Percentiles rank a stretch among this genome's conserved stretches.
phyloP scores from a whole-genome alignment of 2,329 filamentous ascomycete genomes.

The Verticillium klebahnii region DNA sequence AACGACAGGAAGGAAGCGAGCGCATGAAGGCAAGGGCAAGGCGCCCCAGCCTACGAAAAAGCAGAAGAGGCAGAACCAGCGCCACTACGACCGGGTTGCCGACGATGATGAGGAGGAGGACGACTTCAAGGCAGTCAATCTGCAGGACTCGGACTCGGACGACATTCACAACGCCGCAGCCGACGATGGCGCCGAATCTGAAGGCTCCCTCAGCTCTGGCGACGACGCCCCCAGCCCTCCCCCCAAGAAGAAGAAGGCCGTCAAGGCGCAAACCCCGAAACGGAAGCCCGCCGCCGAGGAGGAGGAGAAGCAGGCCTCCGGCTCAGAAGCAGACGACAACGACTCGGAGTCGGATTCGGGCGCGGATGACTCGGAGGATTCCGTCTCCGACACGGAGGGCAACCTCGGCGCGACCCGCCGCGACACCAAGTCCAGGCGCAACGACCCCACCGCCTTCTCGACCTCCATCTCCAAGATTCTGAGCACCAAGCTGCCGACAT shows the following conservation, averaged over 20 bases:
- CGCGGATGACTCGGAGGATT: slow-evolving; percentile 25
- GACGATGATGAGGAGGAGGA: slow-evolving; percentile 27
- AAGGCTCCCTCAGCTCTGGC: slow-evolving; percentile 29
- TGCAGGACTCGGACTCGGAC: slow-evolving; percentile 53
- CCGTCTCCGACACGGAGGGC: slow-evolving; percentile 21
- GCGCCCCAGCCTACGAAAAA: slow-evolving; percentile 43
- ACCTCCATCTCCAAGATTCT: slow-evolving; percentile 93
- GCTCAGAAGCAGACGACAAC: slow-evolving; percentile 26
- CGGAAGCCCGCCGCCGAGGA: slow-evolving; percentile 15
- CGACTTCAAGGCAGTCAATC: slow-evolving; percentile 45
- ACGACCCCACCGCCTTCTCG: slow-evolving; percentile 87
- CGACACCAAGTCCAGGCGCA: slow-evolving; percentile 69
- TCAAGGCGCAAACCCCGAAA: slow-evolving; percentile 15
- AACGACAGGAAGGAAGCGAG: slow-evolving; percentile 25
- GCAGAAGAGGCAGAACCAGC: slow-evolving; percentile 37
- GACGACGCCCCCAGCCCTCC: slow-evolving; percentile 27
- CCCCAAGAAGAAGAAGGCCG: slow-evolving; percentile 22
- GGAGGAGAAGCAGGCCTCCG: slow-evolving; percentile 26
- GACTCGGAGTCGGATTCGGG: slow-evolving; percentile 26
- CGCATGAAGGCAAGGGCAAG: slow-evolving; percentile 25
- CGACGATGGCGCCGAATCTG: slow-evolving; percentile 41
- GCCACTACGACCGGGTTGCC: slow-evolving; percentile 44
- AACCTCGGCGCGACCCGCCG: slow-evolving; percentile 32
- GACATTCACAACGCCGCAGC: slow-evolving; percentile 49
- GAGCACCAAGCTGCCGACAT: slow-evolving; percentile 76